Evolutionary conservation across 2,329 filamentous ascomycete genomes (phyloP).

Genomic region (Stromatinia cepivora): DNA sequence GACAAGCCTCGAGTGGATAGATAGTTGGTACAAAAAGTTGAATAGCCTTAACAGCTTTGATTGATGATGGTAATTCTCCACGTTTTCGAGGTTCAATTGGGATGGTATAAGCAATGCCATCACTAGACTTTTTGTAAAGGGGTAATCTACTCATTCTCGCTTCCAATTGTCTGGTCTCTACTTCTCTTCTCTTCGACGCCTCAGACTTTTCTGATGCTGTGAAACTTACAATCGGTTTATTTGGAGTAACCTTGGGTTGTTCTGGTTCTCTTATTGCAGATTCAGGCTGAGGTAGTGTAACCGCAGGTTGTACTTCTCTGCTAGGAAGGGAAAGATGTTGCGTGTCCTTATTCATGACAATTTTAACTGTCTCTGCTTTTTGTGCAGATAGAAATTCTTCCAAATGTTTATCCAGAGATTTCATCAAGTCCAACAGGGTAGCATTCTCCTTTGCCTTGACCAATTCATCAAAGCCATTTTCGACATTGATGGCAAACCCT

Average conservation of each 20-base stretch:
- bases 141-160: slow-evolving; percentile 69
- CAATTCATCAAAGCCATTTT: slow-evolving; percentile 69
- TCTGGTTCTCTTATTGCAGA: slow-evolving; percentile 12
- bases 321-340: slow-evolving; percentile 39
- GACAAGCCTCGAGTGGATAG: slow-evolving; percentile 70
- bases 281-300: slow-evolving; percentile 18
- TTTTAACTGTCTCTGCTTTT: slow-evolving; percentile 70
- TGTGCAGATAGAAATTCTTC: slow-evolving; percentile 68
- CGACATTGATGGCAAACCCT: slow-evolving; percentile 74
- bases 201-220: slow-evolving; percentile 59
- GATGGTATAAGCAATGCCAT: slow-evolving; percentile 69
- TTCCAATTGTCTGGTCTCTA: slow-evolving; percentile 72
- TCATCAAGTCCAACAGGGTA: slow-evolving; percentile 66
- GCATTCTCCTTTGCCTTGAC: slow-evolving; percentile 54
- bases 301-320: slow-evolving; percentile 32
- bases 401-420: slow-evolving; percentile 70
- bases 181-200: slow-evolving; percentile 62
- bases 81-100: slow-evolving; percentile 67
- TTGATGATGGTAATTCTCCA: slow-evolving; percentile 57
- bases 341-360: slow-evolving; percentile 45
- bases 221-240: slow-evolving; percentile 43
- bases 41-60: slow-evolving; percentile 63
- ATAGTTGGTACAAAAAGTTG: slow-evolving; percentile 68
- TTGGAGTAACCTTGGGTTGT: slow-evolving; percentile 21
- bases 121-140: slow-evolving; percentile 65